Conservation (phyloP, 306 rosid genomes). For the Dalbergia cultrata region DNA sequence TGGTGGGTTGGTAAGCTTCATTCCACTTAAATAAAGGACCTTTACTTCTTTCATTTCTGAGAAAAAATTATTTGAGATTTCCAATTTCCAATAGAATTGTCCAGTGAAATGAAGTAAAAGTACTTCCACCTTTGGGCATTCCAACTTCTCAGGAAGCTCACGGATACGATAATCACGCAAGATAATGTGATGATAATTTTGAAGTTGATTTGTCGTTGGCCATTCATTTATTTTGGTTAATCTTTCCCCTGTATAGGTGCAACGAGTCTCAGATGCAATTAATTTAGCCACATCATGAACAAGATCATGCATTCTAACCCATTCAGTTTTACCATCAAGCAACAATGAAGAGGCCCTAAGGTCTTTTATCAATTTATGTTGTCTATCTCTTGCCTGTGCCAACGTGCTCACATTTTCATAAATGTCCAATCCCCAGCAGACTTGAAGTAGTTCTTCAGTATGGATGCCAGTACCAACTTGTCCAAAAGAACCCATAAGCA, state of each 20-base stretch:
- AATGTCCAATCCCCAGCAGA: not conserved
- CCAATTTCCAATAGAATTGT: too few relatives aligned
- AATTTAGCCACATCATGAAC: not conserved
- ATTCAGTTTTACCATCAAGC: not conserved
- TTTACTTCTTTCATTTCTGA: not conserved
- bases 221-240: not conserved
- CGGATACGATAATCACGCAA: not conserved
- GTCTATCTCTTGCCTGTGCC: not conserved
- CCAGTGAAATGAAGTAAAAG: not conserved
- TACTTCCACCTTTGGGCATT: conserved; percentile 14
- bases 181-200: not conserved
- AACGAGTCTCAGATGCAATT: not conserved
- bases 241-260: not conserved
- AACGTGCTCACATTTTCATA: not conserved
- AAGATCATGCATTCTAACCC: not conserved
- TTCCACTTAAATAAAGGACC: not conserved
- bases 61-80: not conserved
- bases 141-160: conserved; percentile 3
- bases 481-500: conserved; percentile 33
- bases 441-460: conserved; percentile 2
- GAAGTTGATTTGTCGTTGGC: not conserved
- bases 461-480: not conserved
- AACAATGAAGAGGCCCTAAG: conserved; percentile 15
- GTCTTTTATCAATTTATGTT: not conserved
- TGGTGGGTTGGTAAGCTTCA: not conserved